Percentiles rank a stretch among this genome's conserved stretches.
These are phyloP conservation scores for Acanthamoeba lenticulata DNA, from an alignment of 208 protist species.

Conservation along the genomic window DNA sequence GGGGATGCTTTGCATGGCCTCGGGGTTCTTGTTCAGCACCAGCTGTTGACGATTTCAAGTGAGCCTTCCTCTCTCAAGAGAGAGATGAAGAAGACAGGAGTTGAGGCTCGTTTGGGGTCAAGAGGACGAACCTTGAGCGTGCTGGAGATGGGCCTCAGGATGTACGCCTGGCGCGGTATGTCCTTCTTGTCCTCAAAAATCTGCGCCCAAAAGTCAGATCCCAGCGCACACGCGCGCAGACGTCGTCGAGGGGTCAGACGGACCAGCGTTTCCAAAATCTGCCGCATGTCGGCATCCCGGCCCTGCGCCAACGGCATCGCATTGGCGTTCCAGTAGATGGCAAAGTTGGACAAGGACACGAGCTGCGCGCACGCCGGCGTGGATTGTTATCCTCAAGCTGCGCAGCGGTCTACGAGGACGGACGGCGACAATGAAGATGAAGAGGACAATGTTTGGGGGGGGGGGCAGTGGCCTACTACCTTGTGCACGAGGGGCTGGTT, in stretches of 20 bases:
- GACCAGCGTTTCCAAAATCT: not conserved
- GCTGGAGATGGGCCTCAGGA: conserved; percentile 44
- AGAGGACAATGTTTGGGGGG: not conserved
- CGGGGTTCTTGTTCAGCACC: conserved; percentile 36
- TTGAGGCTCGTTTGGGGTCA: too few species aligned
- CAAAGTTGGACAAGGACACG: conserved; percentile 52
- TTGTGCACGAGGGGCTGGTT: conserved; percentile 59
- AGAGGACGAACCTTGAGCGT: conserved; percentile 3
- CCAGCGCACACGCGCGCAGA: too few species aligned
- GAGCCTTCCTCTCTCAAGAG: too few species aligned
- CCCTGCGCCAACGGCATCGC: not conserved
- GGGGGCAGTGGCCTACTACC: not conserved
- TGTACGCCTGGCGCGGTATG: conserved; percentile 2
- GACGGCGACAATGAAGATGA: not conserved
- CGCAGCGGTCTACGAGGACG: too few species aligned
- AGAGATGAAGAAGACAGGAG: too few species aligned
- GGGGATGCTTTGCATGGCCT: not conserved
- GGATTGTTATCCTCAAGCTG: too few species aligned
- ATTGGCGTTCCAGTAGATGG: conserved; percentile 64
- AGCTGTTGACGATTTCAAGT: not conserved
- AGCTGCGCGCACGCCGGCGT: not conserved
- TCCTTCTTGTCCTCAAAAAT: conserved; percentile 23
- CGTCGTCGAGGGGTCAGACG: not conserved
- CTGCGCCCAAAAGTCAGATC: too few species aligned
- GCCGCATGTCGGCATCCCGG: not conserved